Conservation (phyloP, 2,329 filamentous ascomycete genomes). For the Aotearoamyces nothofagi region DNA sequence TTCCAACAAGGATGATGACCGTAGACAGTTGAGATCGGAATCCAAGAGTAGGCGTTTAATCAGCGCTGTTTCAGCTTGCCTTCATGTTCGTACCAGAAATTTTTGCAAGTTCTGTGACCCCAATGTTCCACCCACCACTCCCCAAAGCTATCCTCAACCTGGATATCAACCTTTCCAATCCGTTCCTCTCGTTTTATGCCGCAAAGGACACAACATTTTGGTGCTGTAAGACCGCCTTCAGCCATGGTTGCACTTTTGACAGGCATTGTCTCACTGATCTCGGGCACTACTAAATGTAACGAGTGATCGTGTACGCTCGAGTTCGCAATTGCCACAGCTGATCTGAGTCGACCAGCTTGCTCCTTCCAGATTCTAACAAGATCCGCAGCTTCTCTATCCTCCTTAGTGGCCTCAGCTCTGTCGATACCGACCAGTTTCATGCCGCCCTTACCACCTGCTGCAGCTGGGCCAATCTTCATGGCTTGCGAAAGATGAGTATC, state of each 20-base stretch:
- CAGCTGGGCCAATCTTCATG: constrained; percentile 70
- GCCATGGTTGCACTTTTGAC: constrained; percentile 44
- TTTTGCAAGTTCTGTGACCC: constrained; percentile 64
- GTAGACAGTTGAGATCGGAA: too few species aligned
- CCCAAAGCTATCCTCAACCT: constrained; percentile 79
- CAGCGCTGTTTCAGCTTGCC: constrained; percentile 52
- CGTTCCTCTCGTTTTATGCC: constrained; percentile 81
- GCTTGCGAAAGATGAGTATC: constrained; percentile 73
- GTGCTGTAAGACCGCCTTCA: constrained; percentile 57
- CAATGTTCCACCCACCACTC: constrained; percentile 95
- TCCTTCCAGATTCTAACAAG: constrained; percentile 61
- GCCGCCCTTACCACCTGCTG: constrained; percentile 58
- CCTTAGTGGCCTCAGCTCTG: constrained; percentile 64
- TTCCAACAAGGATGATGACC: not conserved
- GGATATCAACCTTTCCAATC: constrained; percentile 51
- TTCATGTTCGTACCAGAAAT: constrained; percentile 76
- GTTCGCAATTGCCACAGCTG: constrained; percentile 53
- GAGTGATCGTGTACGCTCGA: constrained; percentile 19
- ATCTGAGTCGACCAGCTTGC: constrained; percentile 59
- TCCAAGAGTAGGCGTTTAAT: too few species aligned
- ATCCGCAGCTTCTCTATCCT: constrained; percentile 74
- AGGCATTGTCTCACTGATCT: constrained; percentile 53
- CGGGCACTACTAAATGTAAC: constrained; percentile 38
- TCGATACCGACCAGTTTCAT: constrained; percentile 89
- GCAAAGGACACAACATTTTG: constrained; percentile 69